Evolutionary conservation across 164 flowering plant species (phyloP).

Genomic region (Houttuynia cordata): DNA sequence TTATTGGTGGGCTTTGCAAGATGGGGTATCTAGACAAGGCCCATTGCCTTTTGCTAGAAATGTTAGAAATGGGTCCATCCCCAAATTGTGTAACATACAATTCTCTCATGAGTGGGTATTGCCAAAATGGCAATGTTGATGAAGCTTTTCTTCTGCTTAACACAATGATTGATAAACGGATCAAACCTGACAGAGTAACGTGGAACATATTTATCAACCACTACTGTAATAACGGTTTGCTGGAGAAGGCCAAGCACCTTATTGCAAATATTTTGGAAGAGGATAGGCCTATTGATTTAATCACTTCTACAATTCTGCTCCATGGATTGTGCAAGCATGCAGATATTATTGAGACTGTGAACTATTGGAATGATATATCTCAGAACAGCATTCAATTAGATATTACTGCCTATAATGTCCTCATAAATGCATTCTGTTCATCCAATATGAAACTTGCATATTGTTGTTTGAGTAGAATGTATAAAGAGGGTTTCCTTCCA

Average conservation of each 20-base stretch:
- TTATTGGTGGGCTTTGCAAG: constrained; percentile 55
- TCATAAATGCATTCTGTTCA: constrained; percentile 47
- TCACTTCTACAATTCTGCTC: constrained; percentile 61
- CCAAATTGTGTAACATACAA: constrained; percentile 62
- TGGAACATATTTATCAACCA: constrained; percentile 63
- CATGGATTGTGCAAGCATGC: constrained; percentile 46
- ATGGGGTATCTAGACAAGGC: constrained; percentile 43
- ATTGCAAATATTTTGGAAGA: constrained; percentile 36
- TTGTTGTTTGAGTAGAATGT: constrained; percentile 36
- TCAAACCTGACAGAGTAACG: constrained; percentile 49
- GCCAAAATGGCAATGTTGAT: constrained; percentile 37
- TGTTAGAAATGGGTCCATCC: constrained; percentile 40
- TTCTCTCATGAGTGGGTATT: constrained; percentile 52
- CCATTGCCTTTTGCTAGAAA: constrained; percentile 41
- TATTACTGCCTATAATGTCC: constrained; percentile 54
- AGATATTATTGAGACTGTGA: constrained; percentile 29
- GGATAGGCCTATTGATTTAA: constrained; percentile 21
- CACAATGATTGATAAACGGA: constrained; percentile 32
- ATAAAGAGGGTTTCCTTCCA: constrained; percentile 47
- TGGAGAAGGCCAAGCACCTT: constrained; percentile 40
- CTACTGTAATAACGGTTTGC: constrained; percentile 44
- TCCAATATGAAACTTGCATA: constrained; percentile 27
- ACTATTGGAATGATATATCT: constrained; percentile 33
- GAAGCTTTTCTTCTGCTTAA: constrained; percentile 41
- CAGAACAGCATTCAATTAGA: constrained; percentile 26